Evolutionary conservation across 164 flowering plant species (phyloP).

Genomic region (Kingdonia uniflora): DNA sequence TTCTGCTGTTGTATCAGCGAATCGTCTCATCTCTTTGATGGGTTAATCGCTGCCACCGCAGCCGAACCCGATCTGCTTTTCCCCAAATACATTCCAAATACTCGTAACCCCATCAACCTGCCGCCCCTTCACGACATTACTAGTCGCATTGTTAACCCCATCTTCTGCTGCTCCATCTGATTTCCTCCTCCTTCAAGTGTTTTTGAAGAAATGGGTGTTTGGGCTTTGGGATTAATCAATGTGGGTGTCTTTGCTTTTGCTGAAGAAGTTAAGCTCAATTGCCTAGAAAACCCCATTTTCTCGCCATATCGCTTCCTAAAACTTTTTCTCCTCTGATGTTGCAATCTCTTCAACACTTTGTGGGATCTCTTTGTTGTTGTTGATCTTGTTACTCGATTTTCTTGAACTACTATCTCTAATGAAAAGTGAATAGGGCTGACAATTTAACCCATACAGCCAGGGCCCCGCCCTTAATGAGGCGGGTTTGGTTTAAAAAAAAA

Average conservation of each 20-base stretch:
- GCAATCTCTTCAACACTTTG: too few relatives aligned
- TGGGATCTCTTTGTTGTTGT: too few relatives aligned
- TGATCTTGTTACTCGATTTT: too few relatives aligned
- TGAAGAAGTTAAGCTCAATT: constrained; percentile 23
- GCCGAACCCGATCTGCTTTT: constrained; percentile 66
- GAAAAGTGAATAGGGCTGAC: constrained; percentile 48
- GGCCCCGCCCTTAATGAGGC: too few relatives aligned
- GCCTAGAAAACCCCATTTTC: constrained; percentile 42
- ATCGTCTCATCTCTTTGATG: constrained; percentile 50
- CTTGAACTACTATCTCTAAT: too few relatives aligned
- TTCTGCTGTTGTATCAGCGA: constrained; percentile 82
- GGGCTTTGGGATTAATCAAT: too few relatives aligned
- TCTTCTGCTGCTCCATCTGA: neutral
- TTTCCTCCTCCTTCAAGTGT: neutral
- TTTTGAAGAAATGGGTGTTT: too few relatives aligned
- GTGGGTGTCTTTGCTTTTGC: too few relatives aligned
- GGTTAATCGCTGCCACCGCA: constrained; percentile 12
- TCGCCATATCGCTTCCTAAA: constrained; percentile 39
- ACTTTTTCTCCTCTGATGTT: constrained; percentile 32
- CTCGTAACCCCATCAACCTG: constrained; percentile 43
- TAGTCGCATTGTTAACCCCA: neutral
- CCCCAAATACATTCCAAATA: constrained; percentile 61
- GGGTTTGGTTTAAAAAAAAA: too few relatives aligned
- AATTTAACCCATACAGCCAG: too few relatives aligned
- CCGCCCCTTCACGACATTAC: constrained; percentile 9